Evolutionary conservation across 106 monocot species (phyloP).

Genomic region (Gastrodia elata): DNA sequence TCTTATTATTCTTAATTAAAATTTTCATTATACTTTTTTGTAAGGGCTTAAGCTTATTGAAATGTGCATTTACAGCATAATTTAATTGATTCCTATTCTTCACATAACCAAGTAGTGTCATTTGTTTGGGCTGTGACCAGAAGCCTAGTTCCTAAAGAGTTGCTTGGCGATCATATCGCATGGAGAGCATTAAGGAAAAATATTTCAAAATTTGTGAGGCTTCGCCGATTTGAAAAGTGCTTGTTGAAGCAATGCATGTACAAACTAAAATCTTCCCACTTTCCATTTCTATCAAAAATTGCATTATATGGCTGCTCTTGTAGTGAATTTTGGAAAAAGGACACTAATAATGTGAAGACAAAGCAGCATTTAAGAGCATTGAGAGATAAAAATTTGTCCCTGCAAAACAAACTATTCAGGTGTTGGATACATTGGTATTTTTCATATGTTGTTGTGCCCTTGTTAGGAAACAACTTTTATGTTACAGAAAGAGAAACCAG

Average conservation of each 20-base stretch:
- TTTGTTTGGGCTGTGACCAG: slow-evolving; percentile 74
- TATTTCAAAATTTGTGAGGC: slow-evolving; percentile 70
- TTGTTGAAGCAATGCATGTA: slow-evolving; percentile 42
- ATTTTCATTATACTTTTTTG: neutral
- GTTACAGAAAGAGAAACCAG: slow-evolving; percentile 71
- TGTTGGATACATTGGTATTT: slow-evolving; percentile 84
- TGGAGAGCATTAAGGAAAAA: slow-evolving; percentile 73
- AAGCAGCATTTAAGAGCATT: neutral
- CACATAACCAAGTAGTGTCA: slow-evolving; percentile 56
- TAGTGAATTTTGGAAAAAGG: neutral
- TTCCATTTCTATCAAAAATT: slow-evolving; percentile 38
- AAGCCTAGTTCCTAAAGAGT: slow-evolving; percentile 51
- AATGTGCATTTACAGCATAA: slow-evolving; percentile 2
- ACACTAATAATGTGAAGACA: neutral
- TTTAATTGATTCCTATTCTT: slow-evolving; percentile 30
- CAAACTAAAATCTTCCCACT: slow-evolving; percentile 42
- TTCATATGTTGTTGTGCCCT: slow-evolving; percentile 48
- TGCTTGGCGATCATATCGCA: slow-evolving; percentile 52
- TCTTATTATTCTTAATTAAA: neutral
- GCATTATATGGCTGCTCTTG: slow-evolving; percentile 17
- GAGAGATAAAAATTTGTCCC: neutral
- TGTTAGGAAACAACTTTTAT: slow-evolving; percentile 67
- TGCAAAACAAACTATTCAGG: slow-evolving; percentile 24
- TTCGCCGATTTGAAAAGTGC: slow-evolving; percentile 59
- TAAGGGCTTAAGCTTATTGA: neutral